Conservation (phyloP, 139 green algal genomes). For the Closterium sp. region DNA sequence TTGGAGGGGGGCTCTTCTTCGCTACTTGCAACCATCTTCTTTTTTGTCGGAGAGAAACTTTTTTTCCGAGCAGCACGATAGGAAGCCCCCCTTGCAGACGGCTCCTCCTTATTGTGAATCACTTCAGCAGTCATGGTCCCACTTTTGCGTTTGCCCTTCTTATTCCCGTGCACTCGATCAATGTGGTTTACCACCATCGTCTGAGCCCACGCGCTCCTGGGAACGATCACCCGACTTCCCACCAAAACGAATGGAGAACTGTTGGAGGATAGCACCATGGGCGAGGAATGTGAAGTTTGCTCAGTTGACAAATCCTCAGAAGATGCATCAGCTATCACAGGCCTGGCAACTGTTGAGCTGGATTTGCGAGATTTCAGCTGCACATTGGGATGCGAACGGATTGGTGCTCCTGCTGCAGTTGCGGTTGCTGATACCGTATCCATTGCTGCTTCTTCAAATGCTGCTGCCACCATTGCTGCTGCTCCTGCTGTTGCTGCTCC, state of each 20-base stretch:
- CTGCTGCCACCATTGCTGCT: not conserved
- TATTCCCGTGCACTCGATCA: not conserved
- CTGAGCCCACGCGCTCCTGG: not conserved
- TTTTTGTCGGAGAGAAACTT: not conserved
- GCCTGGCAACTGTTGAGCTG: not conserved
- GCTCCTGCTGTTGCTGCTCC: not conserved
- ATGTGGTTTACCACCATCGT: not conserved
- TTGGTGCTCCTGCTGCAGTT: not conserved
- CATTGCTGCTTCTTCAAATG: too few species aligned
- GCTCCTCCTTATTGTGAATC: not conserved
- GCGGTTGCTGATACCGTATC: not conserved
- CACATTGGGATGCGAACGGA: not conserved
- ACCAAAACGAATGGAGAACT: not conserved
- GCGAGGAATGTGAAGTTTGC: not conserved
- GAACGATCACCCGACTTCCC: not conserved
- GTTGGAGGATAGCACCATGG: not conserved
- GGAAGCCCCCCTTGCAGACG: not conserved
- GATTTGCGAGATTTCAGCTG: not conserved
- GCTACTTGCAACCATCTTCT: not conserved
- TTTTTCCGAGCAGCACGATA: not conserved
- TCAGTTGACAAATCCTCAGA: not conserved
- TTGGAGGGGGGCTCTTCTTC: not conserved
- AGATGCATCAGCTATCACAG: not conserved
- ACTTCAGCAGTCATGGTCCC: not conserved
- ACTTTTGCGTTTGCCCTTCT: not conserved